These are phyloP conservation scores for Helichrysum umbraculigerum DNA, from an alignment of 129 eudicot species.

Conservation along the genomic window DNA sequence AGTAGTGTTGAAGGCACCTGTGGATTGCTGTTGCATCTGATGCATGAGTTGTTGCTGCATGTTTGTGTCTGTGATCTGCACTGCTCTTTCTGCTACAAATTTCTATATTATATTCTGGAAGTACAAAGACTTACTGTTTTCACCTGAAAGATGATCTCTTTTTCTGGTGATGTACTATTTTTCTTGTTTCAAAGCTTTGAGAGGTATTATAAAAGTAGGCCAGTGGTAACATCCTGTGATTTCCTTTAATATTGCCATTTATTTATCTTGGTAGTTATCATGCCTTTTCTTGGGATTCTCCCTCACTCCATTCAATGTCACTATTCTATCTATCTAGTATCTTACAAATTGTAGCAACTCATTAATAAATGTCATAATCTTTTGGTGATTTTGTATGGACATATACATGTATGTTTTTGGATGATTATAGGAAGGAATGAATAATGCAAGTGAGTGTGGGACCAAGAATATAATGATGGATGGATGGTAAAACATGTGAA, in stretches of 20 bases:
- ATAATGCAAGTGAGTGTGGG: conserved; percentile 23
- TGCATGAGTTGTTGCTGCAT: conserved; percentile 57
- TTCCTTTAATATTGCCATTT: conserved; percentile 32
- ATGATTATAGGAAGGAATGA: neutral
- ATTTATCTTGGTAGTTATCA: conserved; percentile 13
- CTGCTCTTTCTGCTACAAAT: conserved; percentile 29
- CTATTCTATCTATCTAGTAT: conserved; percentile 24
- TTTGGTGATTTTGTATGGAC: neutral
- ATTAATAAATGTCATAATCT: neutral
- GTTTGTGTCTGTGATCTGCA: conserved; percentile 31
- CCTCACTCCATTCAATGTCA: conserved; percentile 53
- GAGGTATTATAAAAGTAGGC: conserved; percentile 5
- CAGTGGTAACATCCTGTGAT: conserved; percentile 29
- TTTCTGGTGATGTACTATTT: conserved; percentile 7
- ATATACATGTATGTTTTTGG: neutral
- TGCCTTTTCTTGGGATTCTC: conserved; percentile 57
- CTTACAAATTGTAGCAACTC: neutral
- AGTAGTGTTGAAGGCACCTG: conserved; percentile 39
- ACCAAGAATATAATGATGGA: conserved; percentile 25
- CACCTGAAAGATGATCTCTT: conserved; percentile 21
- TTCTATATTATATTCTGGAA: conserved; percentile 1
- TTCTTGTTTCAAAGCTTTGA: conserved; percentile 10
- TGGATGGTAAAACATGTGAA: conserved; percentile 32
- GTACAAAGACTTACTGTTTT: conserved; percentile 9
- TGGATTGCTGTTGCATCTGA: conserved; percentile 33